These are phyloP conservation scores for Aspergillus oerlinghausenensis DNA, from an alignment of 2,329 filamentous ascomycete species.

Conservation along the genomic window DNA sequence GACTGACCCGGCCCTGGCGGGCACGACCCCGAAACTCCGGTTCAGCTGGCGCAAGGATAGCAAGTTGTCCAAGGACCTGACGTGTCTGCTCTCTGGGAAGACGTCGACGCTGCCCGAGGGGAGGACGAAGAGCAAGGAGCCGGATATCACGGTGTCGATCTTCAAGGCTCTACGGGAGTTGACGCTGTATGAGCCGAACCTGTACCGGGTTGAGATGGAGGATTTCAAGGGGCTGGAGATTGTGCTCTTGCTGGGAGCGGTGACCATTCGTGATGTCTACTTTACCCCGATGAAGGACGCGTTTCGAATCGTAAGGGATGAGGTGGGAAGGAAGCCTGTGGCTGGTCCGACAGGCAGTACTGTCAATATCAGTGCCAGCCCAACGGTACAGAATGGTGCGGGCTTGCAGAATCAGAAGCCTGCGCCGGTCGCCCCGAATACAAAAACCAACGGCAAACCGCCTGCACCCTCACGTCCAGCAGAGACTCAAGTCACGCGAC, in stretches of 20 bases:
- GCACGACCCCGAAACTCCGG: slow-evolving; percentile 65
- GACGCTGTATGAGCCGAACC: slow-evolving; percentile 89
- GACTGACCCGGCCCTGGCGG: slow-evolving; percentile 53
- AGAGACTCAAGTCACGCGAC: not conserved
- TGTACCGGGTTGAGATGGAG: slow-evolving; percentile 85
- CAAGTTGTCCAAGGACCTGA: slow-evolving; percentile 79
- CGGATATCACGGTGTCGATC: slow-evolving; percentile 90
- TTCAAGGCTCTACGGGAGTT: slow-evolving; percentile 72
- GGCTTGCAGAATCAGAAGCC: not conserved
- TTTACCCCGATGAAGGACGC: slow-evolving; percentile 63
- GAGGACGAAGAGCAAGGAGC: slow-evolving; percentile 78
- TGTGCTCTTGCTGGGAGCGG: slow-evolving; percentile 60
- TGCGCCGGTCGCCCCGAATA: not conserved
- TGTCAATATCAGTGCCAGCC: too few relatives aligned
- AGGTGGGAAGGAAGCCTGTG: not conserved
- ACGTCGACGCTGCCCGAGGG: slow-evolving; percentile 57
- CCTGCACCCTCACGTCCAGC: slow-evolving; percentile 4
- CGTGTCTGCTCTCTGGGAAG: slow-evolving; percentile 79
- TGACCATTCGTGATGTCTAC: slow-evolving; percentile 59
- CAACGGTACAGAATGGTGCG: too few relatives aligned
- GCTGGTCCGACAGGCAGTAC: not conserved
- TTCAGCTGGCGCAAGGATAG: slow-evolving; percentile 91
- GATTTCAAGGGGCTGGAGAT: slow-evolving; percentile 91
- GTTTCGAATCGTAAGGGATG: slow-evolving; percentile 51
- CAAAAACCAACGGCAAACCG: slow-evolving; percentile 1